Percentiles rank a stretch among this genome's conserved stretches.
Conservation (phyloP, 805 yeast genomes). For the Wickerhamomyces canadensis region DNA sequence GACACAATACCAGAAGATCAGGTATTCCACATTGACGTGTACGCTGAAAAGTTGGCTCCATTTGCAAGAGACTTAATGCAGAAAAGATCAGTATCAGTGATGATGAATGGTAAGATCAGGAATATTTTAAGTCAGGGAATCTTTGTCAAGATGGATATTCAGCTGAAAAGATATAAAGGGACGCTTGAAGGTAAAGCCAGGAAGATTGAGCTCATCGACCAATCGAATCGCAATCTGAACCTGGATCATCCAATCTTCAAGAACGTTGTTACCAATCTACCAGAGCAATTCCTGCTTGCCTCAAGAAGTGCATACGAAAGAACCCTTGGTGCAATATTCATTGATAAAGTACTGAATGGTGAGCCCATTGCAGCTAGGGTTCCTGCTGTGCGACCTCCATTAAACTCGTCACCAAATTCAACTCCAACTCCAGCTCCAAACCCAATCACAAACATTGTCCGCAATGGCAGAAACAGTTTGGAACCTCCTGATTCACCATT, state of each 20-base stretch:
- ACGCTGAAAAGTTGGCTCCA: slow-evolving; percentile 2
- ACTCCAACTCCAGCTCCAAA: too few species aligned
- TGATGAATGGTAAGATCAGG: not conserved
- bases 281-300: not conserved
- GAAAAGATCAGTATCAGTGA: not conserved
- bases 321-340: too few species aligned
- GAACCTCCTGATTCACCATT: not conserved
- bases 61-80: not conserved
- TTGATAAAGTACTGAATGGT: too few species aligned
- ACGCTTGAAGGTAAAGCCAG: not conserved
- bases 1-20: not conserved
- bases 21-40: slow-evolving; percentile 6
- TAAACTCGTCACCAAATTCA: too few species aligned
- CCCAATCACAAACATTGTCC: too few species aligned
- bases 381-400: too few species aligned
- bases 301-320: too few species aligned
- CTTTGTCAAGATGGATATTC: too few species aligned
- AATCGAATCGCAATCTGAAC: not conserved
- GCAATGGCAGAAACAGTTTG: not conserved
- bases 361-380: too few species aligned
- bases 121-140: not conserved
- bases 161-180: too few species aligned
- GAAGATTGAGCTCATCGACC: not conserved
- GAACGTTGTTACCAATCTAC: too few species aligned
- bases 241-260: too few species aligned